Conservation (phyloP, 768 basidiomycete species). For the Coprinellus aureogranulatus region DNA sequence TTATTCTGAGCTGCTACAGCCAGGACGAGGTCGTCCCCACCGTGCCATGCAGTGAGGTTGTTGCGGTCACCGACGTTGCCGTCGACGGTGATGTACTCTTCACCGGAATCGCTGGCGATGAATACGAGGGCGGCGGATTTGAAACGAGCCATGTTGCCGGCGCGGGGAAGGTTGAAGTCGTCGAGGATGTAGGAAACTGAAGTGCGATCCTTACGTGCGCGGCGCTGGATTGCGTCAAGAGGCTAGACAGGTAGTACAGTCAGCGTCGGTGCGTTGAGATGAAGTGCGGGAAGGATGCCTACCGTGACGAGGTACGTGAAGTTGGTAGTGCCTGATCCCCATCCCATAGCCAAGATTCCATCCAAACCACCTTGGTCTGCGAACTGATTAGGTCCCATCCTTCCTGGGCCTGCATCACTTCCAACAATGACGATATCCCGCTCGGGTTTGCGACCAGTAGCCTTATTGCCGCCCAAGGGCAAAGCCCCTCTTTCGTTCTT, state of each 20-base stretch:
- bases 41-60: constrained; percentile 73
- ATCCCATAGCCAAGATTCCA: constrained; percentile 86
- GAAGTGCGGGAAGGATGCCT: constrained; percentile 18
- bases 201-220: constrained; percentile 66
- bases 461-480: constrained; percentile 40
- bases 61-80: constrained; percentile 74
- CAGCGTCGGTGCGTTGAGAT: no score
- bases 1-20: constrained; percentile 65
- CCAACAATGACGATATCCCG: constrained; percentile 62
- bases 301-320: constrained; percentile 80
- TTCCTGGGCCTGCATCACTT: constrained; percentile 62
- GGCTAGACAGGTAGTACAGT: no score
- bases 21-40: constrained; percentile 66
- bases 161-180: constrained; percentile 59
- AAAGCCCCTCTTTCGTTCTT: constrained; percentile 64
- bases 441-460: constrained; percentile 20
- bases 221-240: constrained; percentile 73
- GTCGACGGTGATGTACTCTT: constrained; percentile 77
- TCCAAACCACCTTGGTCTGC: constrained; percentile 58
- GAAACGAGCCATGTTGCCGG: constrained; percentile 44
- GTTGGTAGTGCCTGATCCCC: constrained; percentile 83
- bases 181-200: constrained; percentile 68
- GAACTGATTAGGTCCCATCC: constrained; percentile 69
- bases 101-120: constrained; percentile 80
- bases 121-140: constrained; percentile 77